Evolutionary conservation across 306 rosid species (phyloP).

Genomic region (Rosa persica): DNA sequence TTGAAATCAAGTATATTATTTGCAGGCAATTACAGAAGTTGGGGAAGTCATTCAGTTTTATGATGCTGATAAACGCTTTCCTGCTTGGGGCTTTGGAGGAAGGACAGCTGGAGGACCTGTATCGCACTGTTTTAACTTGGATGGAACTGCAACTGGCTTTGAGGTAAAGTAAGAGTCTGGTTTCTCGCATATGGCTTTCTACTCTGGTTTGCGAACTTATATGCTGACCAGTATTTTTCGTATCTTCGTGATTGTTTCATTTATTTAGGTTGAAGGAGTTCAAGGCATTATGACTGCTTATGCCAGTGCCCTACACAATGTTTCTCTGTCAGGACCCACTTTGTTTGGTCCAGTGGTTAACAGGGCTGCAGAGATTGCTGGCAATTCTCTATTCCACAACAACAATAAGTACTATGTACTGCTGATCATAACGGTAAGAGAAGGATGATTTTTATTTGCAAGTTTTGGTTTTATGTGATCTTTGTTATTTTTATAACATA

Average conservation of each 20-base stretch:
- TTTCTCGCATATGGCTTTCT: no score
- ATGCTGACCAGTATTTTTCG: neutral
- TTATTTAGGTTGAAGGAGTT: conserved; percentile 67
- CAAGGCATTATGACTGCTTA: conserved; percentile 86
- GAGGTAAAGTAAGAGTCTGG: conserved; percentile 46
- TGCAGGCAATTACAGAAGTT: conserved; percentile 78
- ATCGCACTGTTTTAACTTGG: conserved; percentile 85
- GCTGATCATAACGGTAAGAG: conserved; percentile 71
- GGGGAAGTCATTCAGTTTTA: conserved; percentile 91
- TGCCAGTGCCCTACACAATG: conserved; percentile 49
- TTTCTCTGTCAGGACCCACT: conserved; percentile 76
- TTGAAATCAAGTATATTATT: neutral
- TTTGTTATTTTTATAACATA: neutral
- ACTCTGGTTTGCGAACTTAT: neutral
- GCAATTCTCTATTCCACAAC: conserved; percentile 42
- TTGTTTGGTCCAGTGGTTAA: conserved; percentile 77
- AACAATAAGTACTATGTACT: conserved; percentile 57
- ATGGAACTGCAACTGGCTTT: conserved; percentile 38
- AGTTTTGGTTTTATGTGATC: neutral
- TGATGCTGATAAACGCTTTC: conserved; percentile 67
- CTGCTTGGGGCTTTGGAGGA: conserved; percentile 98
- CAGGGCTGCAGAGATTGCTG: conserved; percentile 68
- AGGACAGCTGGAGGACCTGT: conserved; percentile 33
- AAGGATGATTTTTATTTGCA: neutral
- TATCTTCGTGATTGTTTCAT: neutral